Evolutionary conservation across 345 rosid species (phyloP).

Genomic region (Tarenaya hassleriana): DNA sequence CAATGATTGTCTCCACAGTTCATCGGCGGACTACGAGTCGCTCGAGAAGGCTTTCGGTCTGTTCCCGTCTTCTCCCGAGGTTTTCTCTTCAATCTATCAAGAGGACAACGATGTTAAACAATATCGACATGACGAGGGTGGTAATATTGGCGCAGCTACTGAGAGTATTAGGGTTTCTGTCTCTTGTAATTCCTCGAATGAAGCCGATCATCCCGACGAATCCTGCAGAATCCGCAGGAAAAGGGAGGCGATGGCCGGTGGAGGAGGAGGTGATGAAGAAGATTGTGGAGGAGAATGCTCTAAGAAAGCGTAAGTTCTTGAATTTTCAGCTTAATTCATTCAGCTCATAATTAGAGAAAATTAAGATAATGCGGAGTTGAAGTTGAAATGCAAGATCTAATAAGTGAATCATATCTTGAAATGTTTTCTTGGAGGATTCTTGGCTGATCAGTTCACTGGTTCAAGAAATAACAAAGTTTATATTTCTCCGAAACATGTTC

Average conservation of each 20-base stretch:
- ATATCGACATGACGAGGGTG: too few relatives aligned
- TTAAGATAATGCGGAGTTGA: too few relatives aligned
- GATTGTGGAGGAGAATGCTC: constrained; percentile 40
- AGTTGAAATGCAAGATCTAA: too few relatives aligned
- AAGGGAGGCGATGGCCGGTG: constrained; percentile 26
- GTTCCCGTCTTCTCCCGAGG: constrained; percentile 47
- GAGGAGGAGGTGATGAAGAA: constrained; percentile 41
- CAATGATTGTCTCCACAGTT: constrained; percentile 52
- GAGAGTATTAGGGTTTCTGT: constrained; percentile 46
- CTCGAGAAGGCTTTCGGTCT: constrained; percentile 45
- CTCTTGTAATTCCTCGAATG: constrained; percentile 52
- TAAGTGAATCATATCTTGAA: too few relatives aligned
- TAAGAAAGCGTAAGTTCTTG: constrained; percentile 43
- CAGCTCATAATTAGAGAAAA: too few relatives aligned
- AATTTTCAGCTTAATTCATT: too few relatives aligned
- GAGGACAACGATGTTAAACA: too few relatives aligned
- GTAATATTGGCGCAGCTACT: constrained; percentile 21
- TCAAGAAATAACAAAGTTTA: too few relatives aligned
- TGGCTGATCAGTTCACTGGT: too few relatives aligned
- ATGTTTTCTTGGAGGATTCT: too few relatives aligned
- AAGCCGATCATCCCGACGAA: constrained; percentile 57
- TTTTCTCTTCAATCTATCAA: constrained; percentile 38
- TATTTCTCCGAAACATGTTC: too few relatives aligned
- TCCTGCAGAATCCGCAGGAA: constrained; percentile 42
- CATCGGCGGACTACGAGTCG: constrained; percentile 41